Base-by-base conservation (phyloP, 1,139 yeast species). In the Nakaseomyces nivariensis region DNA sequence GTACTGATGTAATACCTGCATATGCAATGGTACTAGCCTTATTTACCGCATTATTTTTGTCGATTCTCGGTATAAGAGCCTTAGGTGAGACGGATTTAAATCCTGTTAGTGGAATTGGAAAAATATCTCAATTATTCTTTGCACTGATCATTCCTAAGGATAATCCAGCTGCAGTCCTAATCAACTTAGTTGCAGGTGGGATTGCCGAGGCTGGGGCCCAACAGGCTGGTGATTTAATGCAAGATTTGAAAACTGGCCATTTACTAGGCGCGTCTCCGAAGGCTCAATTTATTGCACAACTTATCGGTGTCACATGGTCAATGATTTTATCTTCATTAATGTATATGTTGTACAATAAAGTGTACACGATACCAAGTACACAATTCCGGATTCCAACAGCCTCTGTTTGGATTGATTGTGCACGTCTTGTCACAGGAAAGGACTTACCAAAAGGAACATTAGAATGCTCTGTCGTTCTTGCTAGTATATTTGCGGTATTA, bases 121-220 rank as follows among this genome's bases (percentile, higher is more conserved):
- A 92, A 67, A 72, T 92, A 26, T 89, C 97, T 0, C 98, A 92
- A 65, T 73, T 92, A 44, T 67, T 92, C 4, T 88, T 92, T 68
- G 96, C 97, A 0, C 63, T 86, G 7, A 75, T 90, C 4, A 75
- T 89, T n/a, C 95, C 97, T 1, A 73, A 73, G 13, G 68, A 73
- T 46, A 85, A 83, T 54, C 95, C 95, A 1, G 89, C 94, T 1
- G 79, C 87, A 13, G 85, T 92, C 4, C 71, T 92, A 40, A 81
- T 89, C 47, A 92, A 92, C 63, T 72, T 92, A 49, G 83, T 92
- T 3, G 96, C 97, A 3, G 98, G 98, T 13, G 97, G 96, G 6
- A 82, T 92, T 34, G 95, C 97, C 0, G 98, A 92, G 68, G 97
- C 98, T 0, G 97, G 98, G 6, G 97, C 98, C 2, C 97, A 92